Evolutionary conservation across 169 alveolate species (phyloP).

Genomic region (Eimeria sp.): DNA sequence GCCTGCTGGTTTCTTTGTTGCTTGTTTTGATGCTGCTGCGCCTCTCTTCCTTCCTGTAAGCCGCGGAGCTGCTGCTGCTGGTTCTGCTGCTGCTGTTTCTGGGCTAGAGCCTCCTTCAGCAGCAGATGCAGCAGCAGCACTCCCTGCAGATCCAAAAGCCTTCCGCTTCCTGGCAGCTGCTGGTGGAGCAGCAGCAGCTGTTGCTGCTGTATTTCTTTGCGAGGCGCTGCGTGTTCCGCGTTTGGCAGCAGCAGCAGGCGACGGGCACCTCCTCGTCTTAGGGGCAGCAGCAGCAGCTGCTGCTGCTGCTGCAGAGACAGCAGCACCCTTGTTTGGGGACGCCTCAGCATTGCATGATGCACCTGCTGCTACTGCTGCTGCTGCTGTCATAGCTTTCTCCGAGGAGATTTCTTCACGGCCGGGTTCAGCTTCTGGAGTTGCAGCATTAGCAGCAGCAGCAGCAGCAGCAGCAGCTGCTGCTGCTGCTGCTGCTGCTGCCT

Average conservation of each 20-base stretch:
- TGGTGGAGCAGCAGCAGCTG: constrained; percentile 19
- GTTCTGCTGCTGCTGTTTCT: no score
- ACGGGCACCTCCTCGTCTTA: background rate
- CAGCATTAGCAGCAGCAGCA: constrained; percentile 10
- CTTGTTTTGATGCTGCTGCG: no score
- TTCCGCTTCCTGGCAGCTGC: constrained; percentile 1
- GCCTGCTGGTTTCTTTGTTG: no score
- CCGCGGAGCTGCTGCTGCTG: no score
- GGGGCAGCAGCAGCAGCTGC: constrained; percentile 14
- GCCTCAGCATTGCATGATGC: background rate
- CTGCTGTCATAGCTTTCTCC: background rate
- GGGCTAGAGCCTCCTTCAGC: no score
- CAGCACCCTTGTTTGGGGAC: background rate
- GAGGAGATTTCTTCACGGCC: background rate
- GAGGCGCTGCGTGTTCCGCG: constrained; percentile 5
- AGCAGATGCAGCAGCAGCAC: no score
- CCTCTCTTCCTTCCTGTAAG: no score
- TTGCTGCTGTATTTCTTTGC: background rate
- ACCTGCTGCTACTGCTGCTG: constrained; percentile 21
- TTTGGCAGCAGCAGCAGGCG: background rate
- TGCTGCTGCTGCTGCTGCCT: no score
- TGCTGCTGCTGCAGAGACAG: constrained; percentile 4
- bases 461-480: no score
- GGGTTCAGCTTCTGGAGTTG: background rate
- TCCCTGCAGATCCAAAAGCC: no score